Evolutionary conservation across 2,329 filamentous ascomycete genomes (phyloP), one percentile per base, ranked within the genome.

Genomic region (Exserohilum turcica): DNA sequence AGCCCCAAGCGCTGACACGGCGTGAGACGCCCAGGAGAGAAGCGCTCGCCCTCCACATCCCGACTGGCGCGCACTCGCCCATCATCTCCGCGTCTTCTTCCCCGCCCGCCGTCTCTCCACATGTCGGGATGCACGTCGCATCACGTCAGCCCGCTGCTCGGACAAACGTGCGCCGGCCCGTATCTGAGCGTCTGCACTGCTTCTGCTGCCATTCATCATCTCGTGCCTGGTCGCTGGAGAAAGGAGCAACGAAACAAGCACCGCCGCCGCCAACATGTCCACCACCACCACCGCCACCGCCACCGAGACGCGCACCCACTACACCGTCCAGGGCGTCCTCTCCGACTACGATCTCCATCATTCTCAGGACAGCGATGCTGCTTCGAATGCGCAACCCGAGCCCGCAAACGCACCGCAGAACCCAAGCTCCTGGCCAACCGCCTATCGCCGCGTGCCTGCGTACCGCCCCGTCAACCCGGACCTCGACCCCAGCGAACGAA

Each of bases 301-400:
- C 13, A 61, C n/a, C n/a, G n/a, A n/a, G n/a, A n/a, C n/a, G n/a
- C n/a, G n/a, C n/a, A n/a, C 66, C 33, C 70, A 68, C 53, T 74
- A 75, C 51, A 66, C 68, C n/a, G 62, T 76, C 13, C 65, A 66
- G 12, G 64, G 73, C 15, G 55, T 72, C 18, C 74, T 82, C 18
- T 70, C 70, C 48, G 78, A 81, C 65, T 81, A 81, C 65, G 75
- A 79, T 28, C 69, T 81, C 37, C 76, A 78, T 52, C 76, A 80
- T 56, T 75, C 76, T 5, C 56, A 54, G 7, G 64, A 71, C 4
- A 51, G 62, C 54, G 64, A 72, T 37, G 51, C 46, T 29, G 64
- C 37, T 53, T 67, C 54, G 52, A 71, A 61, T 61, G 51, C 65
- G 60, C 64, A 70, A 61, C 61, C 68, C 48, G 51, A 63, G 54